Evolutionary conservation across 306 rosid genomes (phyloP), one percentile per base, ranked within the genome.

Genomic region (Fagus sylvatica): DNA sequence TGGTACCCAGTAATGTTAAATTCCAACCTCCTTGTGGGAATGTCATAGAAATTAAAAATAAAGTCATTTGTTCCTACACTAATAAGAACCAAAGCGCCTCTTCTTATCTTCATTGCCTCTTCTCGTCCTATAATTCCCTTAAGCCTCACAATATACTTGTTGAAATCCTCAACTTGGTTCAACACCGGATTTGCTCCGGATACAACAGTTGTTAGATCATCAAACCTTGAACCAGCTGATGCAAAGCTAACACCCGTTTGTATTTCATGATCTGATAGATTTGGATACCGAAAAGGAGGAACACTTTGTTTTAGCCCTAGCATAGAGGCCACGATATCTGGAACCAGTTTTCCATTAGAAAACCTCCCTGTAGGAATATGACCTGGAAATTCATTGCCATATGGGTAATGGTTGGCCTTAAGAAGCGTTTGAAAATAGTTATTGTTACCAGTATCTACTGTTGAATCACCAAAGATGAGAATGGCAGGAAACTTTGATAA

Each of bases 11-110:
- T 56, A 6, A 87, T 67, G 74, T 82, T 79, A 75, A 80, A 88
- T 79, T 85, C 73, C 7, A 67, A 16, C 22, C 59, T 76, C 77
- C 93, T 89, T 28, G 62, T 75, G 65, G 94, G 90, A 9, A 85
- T 0, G 71, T 84, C 87, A 41, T 88, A 91, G 73, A 75, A 87
- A 41, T 87, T 88, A 68, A 89, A 32, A 71, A 30, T 33, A 4
- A 93, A 53, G 74, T 93, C 98, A 80, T 93, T 93, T 62, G 82
- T 69, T 51, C 95, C 95, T 42, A 87, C 88, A 88, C 93, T 79
- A 33, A 88, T n/a, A 28, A 90, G 13, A 68, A 82, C 86, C 54
- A 88, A 17, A 77, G 96, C 83, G 54, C 71, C 7, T n/a, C 42
- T 69, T 53, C 87, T 72, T 57, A 79, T 80, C 74, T 57, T 73